Conservation (phyloP, 2,329 filamentous ascomycete genomes). For the Xylariaceae sp. region DNA sequence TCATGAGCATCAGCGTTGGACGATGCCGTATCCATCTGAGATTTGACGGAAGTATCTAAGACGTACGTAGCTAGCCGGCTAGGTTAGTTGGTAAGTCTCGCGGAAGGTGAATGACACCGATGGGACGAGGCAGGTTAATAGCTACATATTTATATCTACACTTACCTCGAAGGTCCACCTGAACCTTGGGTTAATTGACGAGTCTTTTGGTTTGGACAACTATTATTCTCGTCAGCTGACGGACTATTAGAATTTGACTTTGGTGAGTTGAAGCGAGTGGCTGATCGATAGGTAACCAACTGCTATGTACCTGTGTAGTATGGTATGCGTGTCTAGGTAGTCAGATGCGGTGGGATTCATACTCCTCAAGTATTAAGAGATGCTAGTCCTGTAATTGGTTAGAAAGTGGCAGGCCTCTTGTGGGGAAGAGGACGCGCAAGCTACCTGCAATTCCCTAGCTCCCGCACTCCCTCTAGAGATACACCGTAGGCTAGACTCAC, state of each 20-base stretch:
- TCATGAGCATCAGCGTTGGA: background rate
- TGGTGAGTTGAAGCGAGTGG: background rate
- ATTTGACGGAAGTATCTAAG: background rate
- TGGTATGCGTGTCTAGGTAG: conserved; percentile 17
- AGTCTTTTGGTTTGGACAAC: background rate
- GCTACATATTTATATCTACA: background rate
- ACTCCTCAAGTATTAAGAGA: no score
- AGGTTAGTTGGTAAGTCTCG: background rate
- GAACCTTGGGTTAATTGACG: background rate
- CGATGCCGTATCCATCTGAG: background rate
- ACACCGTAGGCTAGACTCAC: conserved; percentile 12
- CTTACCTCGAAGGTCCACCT: background rate
- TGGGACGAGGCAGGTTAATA: background rate
- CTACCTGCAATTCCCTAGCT: no score
- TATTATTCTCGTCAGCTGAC: background rate
- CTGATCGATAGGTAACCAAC: conserved; percentile 16
- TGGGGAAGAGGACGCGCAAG: conserved; percentile 36
- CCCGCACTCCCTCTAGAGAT: conserved; percentile 22
- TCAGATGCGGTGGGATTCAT: conserved; percentile 21
- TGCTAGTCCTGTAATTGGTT: conserved; percentile 29
- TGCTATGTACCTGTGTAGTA: no score
- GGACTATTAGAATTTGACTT: background rate
- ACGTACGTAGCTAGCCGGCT: no score
- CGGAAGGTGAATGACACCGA: background rate
- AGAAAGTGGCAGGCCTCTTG: conserved; percentile 31